Base-by-base conservation (phyloP, 2,329 filamentous ascomycete species). In the Chaetomium sp. region DNA sequence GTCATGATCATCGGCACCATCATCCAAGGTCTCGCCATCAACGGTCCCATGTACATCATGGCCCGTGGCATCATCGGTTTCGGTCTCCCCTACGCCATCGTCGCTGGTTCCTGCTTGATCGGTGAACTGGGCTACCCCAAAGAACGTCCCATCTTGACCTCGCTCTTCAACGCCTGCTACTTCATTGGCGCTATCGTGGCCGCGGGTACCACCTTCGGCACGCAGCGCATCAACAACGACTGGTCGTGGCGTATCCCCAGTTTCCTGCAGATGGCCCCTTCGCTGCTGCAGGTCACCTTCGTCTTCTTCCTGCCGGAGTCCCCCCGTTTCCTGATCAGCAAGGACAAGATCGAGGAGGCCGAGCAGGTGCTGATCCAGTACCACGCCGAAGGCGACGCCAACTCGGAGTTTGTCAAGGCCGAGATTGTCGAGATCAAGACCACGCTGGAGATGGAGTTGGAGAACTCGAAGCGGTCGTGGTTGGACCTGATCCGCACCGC, bases 91-190 rank as follows among this genome's bases (percentile, higher is more conserved):
- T 80, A 78, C 51, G 79, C 76, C 57, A 84, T 84, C 62, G 78
- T 84, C 49, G 78, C 79, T 5, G 81, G 77, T 1, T 81, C 81
- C 1, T 75, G 78, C 7, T 68, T 84, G 50, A 79, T 85, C 32
- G 81, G 79, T 63, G 82, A 85, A 65, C 70, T 85, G 6, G 77
- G 75, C 2, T 78, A 84, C 65, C 80, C 81, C 2, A 83, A 82
- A 66, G 80, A 84, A 65, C 77, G 81, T 49, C 73, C 80, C 0
- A 74, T 81, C 40, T 59, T 84, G 43, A 84, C 79, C 0, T 81
- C 79, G 2, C 72, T 84, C 4, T 84, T 84, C 73, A 84, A 84
- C 63, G 77, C 72, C 67, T 79, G 77, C 14, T 82, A 79, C 64
- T 75, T 81, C 60, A 68, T 82, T 44, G 79, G 79, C 6, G 70